Evolutionary conservation across 2,329 filamentous ascomycete species (phyloP).

Genomic region (Rhynchosporium graminicola): DNA sequence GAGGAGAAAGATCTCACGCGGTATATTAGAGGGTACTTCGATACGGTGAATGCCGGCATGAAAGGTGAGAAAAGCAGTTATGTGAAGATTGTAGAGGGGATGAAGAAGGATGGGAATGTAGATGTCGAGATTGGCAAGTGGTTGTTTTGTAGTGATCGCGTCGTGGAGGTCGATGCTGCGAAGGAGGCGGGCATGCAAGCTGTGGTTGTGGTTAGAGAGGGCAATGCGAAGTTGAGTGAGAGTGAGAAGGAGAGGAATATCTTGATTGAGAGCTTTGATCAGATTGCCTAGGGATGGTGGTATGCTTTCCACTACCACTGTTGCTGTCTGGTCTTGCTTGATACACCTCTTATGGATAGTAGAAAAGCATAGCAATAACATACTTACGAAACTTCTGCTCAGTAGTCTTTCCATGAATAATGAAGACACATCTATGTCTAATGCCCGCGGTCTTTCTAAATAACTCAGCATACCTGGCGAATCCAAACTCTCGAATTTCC

Average conservation of each 20-base stretch:
- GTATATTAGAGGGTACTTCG: conserved; percentile 68
- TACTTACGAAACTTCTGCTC: neutral
- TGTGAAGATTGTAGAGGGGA: conserved; percentile 38
- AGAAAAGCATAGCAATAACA: neutral
- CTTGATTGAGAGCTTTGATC: conserved; percentile 38
- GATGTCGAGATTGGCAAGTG: conserved; percentile 53
- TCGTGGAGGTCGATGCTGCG: conserved; percentile 67
- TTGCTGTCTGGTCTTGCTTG: neutral
- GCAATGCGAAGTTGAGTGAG: conserved; percentile 64
- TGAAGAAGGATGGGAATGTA: conserved; percentile 34
- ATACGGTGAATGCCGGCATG: conserved; percentile 76
- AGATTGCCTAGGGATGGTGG: conserved; percentile 13
- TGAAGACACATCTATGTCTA: too few species aligned
- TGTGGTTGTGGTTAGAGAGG: conserved; percentile 64
- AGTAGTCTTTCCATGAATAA: too few species aligned
- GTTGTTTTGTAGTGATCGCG: conserved; percentile 81
- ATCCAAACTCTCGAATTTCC: too few species aligned
- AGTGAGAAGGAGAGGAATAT: conserved; percentile 44
- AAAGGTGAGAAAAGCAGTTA: conserved; percentile 72
- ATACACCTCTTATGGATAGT: neutral
- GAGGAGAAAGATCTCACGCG: conserved; percentile 55
- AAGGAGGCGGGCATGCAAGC: conserved; percentile 63
- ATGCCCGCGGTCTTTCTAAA: too few species aligned
- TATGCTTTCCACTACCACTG: neutral
- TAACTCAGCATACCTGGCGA: too few species aligned